phyloP scores from a whole-genome alignment of 306 rosid genomes.

The Fagus sylvatica region DNA sequence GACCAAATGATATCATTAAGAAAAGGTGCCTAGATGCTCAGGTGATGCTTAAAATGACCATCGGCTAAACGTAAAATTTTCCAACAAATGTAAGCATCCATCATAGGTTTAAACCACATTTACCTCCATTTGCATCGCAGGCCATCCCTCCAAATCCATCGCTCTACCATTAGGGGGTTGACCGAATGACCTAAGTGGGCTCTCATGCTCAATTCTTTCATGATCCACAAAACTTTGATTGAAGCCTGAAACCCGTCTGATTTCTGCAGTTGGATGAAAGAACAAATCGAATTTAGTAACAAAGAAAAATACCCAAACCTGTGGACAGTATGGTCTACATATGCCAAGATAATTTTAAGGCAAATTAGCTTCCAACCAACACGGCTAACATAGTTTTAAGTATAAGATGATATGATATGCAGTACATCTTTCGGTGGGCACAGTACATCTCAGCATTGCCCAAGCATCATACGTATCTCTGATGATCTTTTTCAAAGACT shows the following conservation, averaged over 20 bases:
- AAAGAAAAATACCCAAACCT: conserved; percentile 3
- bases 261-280: conserved; percentile 48
- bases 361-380: conserved; percentile 14
- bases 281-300: background rate
- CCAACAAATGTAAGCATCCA: background rate
- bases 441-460: background rate
- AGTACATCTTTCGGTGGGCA: background rate
- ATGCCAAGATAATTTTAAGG: background rate
- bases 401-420: background rate
- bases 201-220: conserved; percentile 69
- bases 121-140: conserved; percentile 68
- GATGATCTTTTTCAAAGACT: background rate
- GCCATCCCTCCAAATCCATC: conserved; percentile 82
- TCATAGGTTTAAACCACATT: conserved; percentile 6
- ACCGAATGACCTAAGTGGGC: conserved; percentile 62
- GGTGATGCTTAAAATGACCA: conserved; percentile 1
- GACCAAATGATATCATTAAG: background rate
- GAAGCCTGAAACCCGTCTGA: conserved; percentile 61
- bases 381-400: background rate
- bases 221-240: conserved; percentile 61
- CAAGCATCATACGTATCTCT: background rate
- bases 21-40: background rate
- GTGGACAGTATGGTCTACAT: conserved; percentile 6
- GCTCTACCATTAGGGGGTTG: conserved; percentile 58
- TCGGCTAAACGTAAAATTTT: background rate